A percentile compares a stretch with the other conserved stretches of the same genome.
phyloP scores from a whole-genome alignment of 768 basidiomycete species.

The Kwoniella heveanensis region DNA sequence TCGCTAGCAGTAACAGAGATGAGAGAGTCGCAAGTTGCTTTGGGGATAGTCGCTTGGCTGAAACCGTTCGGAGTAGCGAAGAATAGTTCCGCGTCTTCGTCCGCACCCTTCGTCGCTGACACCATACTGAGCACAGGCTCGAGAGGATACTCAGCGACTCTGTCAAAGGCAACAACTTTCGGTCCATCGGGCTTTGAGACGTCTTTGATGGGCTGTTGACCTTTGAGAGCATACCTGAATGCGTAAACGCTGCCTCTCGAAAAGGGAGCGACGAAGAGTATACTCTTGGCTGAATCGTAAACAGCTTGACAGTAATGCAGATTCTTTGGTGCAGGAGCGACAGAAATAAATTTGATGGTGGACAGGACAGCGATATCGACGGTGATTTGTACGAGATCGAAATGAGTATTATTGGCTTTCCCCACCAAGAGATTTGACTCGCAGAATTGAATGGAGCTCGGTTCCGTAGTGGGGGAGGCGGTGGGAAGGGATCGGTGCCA shows the following conservation, averaged over 20 bases:
- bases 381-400: conserved; percentile 47
- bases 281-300: conserved; percentile 30
- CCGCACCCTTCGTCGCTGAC: conserved; percentile 3
- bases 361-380: conserved; percentile 34
- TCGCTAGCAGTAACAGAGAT: background rate
- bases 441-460: conserved; percentile 41
- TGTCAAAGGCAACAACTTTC: conserved; percentile 25
- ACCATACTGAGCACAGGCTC: conserved; percentile 31
- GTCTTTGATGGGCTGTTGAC: conserved; percentile 34
- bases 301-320: conserved; percentile 33
- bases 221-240: conserved; percentile 42
- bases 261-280: conserved; percentile 38
- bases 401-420: conserved; percentile 33
- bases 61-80: conserved; percentile 34
- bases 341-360: conserved; percentile 32
- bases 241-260: conserved; percentile 36
- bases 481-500: conserved; percentile 40
- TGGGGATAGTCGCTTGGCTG: conserved; percentile 27
- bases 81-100: conserved; percentile 36
- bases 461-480: background rate
- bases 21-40: conserved; percentile 7
- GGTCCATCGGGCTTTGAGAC: conserved; percentile 12
- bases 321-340: conserved; percentile 13
- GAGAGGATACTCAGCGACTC: conserved; percentile 34
- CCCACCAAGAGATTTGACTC: conserved; percentile 46